Evolutionary conservation across 768 basidiomycete species (phyloP).

Genomic region (Mycena chlorophos): DNA sequence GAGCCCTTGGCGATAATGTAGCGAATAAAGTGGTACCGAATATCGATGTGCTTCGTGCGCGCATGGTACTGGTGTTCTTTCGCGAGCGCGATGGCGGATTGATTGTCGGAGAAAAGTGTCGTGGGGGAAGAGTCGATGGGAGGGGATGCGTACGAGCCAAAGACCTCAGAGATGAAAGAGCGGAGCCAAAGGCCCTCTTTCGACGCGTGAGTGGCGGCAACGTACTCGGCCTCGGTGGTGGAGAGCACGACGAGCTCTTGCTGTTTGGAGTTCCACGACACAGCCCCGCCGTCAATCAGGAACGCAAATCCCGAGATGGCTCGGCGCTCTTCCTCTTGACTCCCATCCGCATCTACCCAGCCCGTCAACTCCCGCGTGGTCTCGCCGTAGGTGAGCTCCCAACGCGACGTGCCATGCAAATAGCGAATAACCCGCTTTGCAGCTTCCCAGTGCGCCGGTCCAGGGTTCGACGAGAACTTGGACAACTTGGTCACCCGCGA

Average conservation of each 20-base stretch:
- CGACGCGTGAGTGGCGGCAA: constrained; percentile 14
- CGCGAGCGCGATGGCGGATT: background rate
- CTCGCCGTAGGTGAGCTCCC: constrained; percentile 19
- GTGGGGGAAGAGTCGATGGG: background rate
- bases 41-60: background rate
- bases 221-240: constrained; percentile 17
- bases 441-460: constrained; percentile 33
- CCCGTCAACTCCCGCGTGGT: constrained; percentile 16
- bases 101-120: background rate
- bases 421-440: constrained; percentile 37
- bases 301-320: constrained; percentile 29
- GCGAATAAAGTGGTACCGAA: background rate
- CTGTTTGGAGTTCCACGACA: constrained; percentile 28
- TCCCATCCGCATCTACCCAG: constrained; percentile 20
- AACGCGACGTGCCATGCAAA: constrained; percentile 22
- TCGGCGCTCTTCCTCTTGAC: constrained; percentile 17
- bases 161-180: constrained; percentile 7
- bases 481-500: constrained; percentile 25
- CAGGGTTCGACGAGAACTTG: constrained; percentile 30
- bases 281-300: constrained; percentile 23
- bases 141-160: constrained; percentile 1
- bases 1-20: background rate
- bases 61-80: background rate
- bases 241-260: constrained; percentile 20
- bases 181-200: constrained; percentile 18